phyloP scores from a whole-genome alignment of 2,329 filamentous ascomycete species.

The Arachnopeziza araneosa region DNA sequence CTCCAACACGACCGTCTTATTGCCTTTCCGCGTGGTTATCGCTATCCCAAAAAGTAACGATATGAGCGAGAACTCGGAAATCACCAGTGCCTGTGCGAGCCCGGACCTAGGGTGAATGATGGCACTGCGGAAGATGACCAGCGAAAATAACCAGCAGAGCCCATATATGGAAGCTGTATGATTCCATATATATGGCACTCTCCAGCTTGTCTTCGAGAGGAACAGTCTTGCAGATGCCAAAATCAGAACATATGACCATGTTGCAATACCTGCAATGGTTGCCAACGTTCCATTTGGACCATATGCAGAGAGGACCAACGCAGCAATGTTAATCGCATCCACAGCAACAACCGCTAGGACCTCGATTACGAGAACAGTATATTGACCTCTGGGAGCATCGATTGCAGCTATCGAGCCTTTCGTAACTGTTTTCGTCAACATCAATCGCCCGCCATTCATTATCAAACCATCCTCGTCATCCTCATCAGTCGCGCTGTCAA shows the following conservation, averaged over 20 bases:
- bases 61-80: constrained; percentile 68
- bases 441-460: constrained; percentile 51
- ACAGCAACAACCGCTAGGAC: constrained; percentile 67
- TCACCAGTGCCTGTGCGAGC: constrained; percentile 57
- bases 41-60: constrained; percentile 71
- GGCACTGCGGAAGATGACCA: constrained; percentile 78
- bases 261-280: constrained; percentile 60
- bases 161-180: constrained; percentile 84
- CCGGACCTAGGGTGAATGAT: constrained; percentile 69
- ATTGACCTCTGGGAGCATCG: constrained; percentile 70
- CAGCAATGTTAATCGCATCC: constrained; percentile 61
- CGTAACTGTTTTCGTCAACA: constrained; percentile 55
- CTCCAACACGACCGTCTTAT: constrained; percentile 81
- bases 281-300: constrained; percentile 52
- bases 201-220: constrained; percentile 59
- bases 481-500: constrained; percentile 6
- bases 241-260: constrained; percentile 76
- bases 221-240: constrained; percentile 68
- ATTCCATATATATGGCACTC: constrained; percentile 75
- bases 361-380: constrained; percentile 66
- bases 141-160: constrained; percentile 70
- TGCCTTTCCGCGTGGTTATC: constrained; percentile 81
- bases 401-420: constrained; percentile 62
- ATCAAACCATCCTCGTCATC: constrained; percentile 52
- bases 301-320: constrained; percentile 56